These are phyloP conservation scores for Chimonanthus praecox DNA, from an alignment of 164 flowering plant species.

Conservation along the genomic window DNA sequence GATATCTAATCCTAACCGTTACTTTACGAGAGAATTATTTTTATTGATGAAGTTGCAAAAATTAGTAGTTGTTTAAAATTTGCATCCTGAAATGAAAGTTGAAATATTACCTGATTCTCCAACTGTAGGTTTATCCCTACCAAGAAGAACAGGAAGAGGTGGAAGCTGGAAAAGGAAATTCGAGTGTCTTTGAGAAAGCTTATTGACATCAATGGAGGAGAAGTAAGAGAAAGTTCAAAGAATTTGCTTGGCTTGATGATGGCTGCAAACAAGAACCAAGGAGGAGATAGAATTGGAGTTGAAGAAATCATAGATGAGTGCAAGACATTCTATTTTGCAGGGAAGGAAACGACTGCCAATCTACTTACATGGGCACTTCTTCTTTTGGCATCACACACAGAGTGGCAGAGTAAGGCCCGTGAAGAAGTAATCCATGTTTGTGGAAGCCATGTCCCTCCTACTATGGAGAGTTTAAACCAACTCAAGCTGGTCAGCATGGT, in stretches of 20 bases:
- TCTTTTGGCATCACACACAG: conserved; percentile 17
- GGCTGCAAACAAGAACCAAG: conserved; percentile 6
- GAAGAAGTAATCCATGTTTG: conserved; percentile 18
- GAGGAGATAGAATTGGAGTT: conserved; percentile 10
- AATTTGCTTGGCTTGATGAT: conserved; percentile 37
- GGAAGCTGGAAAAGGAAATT: conserved; percentile 54
- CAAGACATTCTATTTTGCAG: conserved; percentile 26
- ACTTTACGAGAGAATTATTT: no score
- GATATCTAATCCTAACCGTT: neutral
- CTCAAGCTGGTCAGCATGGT: conserved; percentile 20
- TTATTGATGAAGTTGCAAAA: neutral
- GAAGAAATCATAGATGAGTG: conserved; percentile 29
- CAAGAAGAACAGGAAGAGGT: conserved; percentile 43
- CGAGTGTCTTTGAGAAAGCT: conserved; percentile 30
- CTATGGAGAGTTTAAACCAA: conserved; percentile 11
- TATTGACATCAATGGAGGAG: conserved; percentile 24
- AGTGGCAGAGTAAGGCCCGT: conserved; percentile 25
- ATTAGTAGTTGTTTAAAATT: neutral
- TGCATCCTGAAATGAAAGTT: neutral
- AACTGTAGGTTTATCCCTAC: conserved; percentile 54
- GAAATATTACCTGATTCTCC: neutral
- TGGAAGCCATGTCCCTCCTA: conserved; percentile 14
- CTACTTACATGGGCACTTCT: conserved; percentile 21
- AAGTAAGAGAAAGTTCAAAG: conserved; percentile 18
- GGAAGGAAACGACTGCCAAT: conserved; percentile 24